Conservation (phyloP, 352 stramenopile genomes). For the Stramenopiles sp. region DNA sequence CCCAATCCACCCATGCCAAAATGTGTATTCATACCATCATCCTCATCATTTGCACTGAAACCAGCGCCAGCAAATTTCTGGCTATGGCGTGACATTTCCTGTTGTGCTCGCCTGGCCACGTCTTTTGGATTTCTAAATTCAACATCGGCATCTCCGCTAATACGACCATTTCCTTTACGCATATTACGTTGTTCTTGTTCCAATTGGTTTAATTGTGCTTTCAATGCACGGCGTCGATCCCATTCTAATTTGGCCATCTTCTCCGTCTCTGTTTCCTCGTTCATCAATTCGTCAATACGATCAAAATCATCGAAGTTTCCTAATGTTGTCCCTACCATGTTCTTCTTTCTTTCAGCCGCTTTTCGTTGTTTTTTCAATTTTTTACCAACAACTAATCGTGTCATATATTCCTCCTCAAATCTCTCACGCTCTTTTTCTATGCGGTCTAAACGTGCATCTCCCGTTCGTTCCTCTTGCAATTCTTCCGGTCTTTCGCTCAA, state of each 20-base stretch:
- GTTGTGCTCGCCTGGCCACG: background rate
- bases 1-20: too few species aligned
- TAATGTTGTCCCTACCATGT: conserved; percentile 12
- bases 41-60: background rate
- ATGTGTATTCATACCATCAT: background rate
- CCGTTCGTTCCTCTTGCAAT: conserved; percentile 4
- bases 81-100: background rate
- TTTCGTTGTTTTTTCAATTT: conserved; percentile 14
- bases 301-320: conserved; percentile 20
- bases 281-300: background rate
- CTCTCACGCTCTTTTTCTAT: conserved; percentile 9
- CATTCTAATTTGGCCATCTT: background rate
- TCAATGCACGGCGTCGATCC: background rate
- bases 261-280: background rate
- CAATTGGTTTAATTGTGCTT: background rate
- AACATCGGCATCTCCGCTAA: background rate
- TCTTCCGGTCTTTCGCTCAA: conserved; percentile 14
- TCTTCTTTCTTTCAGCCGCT: conserved; percentile 10
- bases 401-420: conserved; percentile 23
- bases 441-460: conserved; percentile 8
- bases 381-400: conserved; percentile 15
- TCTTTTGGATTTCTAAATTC: background rate
- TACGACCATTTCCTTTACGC: background rate
- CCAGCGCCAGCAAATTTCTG: background rate
- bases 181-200: background rate